phyloP scores from a whole-genome alignment of 1,139 yeast genomes.

The Groenewaldozyma auringiensis region DNA sequence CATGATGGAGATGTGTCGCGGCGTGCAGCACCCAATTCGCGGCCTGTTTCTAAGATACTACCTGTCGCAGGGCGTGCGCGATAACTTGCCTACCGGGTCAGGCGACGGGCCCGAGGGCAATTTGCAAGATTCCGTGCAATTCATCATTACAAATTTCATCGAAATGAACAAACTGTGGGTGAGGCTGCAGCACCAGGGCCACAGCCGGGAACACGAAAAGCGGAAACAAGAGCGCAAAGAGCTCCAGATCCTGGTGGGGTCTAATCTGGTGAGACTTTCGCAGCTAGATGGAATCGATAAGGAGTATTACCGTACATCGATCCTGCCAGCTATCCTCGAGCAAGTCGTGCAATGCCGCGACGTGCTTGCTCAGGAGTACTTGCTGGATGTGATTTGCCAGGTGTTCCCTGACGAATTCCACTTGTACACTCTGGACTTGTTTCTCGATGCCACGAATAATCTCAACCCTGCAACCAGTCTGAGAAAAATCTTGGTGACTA shows the following conservation, averaged over 20 bases:
- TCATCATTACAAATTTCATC: constrained; percentile 76
- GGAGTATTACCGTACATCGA: constrained; percentile 50
- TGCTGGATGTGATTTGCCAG: constrained; percentile 83
- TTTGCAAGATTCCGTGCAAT: constrained; percentile 58
- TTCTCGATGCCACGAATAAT: constrained; percentile 58
- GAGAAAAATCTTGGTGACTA: constrained; percentile 56
- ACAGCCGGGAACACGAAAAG: constrained; percentile 69
- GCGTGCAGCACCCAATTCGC: constrained; percentile 89
- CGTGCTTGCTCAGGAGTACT: constrained; percentile 82
- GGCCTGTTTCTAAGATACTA: constrained; percentile 88
- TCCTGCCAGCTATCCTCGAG: constrained; percentile 76
- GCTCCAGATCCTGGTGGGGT: constrained; percentile 84
- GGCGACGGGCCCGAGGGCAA: constrained; percentile 37
- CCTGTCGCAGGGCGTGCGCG: constrained; percentile 75
- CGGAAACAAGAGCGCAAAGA: constrained; percentile 78
- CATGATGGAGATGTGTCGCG: constrained; percentile 96
- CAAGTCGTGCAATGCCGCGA: constrained; percentile 92
- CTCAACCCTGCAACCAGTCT: constrained; percentile 65
- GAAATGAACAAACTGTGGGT: constrained; percentile 99
- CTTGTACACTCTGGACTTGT: constrained; percentile 58
- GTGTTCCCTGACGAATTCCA: constrained; percentile 94
- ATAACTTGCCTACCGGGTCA: constrained; percentile 45
- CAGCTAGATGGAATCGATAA: constrained; percentile 75
- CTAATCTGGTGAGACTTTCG: constrained; percentile 80
- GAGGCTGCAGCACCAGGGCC: constrained; percentile 91